Conservation (phyloP, 2,329 filamentous ascomycete genomes). For the Sarocladium kiliense region DNA sequence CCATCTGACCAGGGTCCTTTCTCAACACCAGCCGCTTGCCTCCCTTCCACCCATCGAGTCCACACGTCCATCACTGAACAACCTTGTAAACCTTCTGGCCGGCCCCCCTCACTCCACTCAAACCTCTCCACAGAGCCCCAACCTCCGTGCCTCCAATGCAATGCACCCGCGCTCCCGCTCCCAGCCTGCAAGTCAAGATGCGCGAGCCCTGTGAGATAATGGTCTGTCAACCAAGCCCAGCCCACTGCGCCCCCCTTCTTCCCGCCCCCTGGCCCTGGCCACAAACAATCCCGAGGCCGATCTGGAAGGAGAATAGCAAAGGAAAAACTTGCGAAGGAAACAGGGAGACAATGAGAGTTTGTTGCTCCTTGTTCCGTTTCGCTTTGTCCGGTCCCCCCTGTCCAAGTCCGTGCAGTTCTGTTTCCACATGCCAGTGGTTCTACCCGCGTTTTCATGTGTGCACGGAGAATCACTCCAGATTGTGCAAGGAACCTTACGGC, state of each 20-base stretch:
- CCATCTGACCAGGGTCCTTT: not conserved
- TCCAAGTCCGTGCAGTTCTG: not conserved
- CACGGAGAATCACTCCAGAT: too few relatives aligned
- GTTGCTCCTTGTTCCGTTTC: not conserved
- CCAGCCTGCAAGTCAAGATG: conserved; percentile 7
- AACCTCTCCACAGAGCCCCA: not conserved
- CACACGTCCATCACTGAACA: not conserved
- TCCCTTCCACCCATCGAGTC: not conserved
- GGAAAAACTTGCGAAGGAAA: not conserved
- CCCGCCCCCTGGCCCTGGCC: not conserved
- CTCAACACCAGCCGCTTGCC: not conserved
- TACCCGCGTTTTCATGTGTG: too few relatives aligned
- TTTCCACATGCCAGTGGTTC: too few relatives aligned
- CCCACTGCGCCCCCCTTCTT: not conserved
- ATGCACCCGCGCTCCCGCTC: conserved; percentile 7
- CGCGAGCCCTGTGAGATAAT: conserved; percentile 7
- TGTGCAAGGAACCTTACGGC: not conserved
- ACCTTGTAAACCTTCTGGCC: not conserved
- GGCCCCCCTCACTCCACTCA: conserved; percentile 1
- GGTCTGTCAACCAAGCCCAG: not conserved
- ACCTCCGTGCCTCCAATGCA: conserved; percentile 6
- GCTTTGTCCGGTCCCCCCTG: not conserved
- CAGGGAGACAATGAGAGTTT: not conserved
- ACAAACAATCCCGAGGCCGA: conserved; percentile 6
- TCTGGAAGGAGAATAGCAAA: not conserved